Percentiles rank a stretch among this genome's conserved stretches.
Evolutionary conservation across 495 filamentous ascomycete species (phyloP).

Genomic region (Penicillium pulvis): DNA sequence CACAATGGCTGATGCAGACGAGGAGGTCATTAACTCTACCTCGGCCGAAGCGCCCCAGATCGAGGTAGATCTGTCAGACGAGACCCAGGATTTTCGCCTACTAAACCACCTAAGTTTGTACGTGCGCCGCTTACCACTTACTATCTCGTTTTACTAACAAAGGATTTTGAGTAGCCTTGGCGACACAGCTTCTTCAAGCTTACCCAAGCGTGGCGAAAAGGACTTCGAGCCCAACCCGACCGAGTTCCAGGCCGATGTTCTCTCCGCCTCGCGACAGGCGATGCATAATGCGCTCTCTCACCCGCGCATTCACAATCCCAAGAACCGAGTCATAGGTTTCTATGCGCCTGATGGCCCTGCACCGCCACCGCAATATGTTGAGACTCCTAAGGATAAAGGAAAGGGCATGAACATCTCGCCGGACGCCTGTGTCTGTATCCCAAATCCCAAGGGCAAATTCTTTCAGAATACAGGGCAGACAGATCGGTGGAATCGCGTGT

Average conservation of each 20-base stretch:
- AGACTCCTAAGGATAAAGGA: slow-evolving; percentile 15
- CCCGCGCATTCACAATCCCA: slow-evolving; percentile 64
- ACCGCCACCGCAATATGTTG: slow-evolving; percentile 17
- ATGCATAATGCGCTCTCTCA: slow-evolving; percentile 87
- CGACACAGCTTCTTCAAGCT: slow-evolving; percentile 39
- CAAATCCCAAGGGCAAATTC: slow-evolving; percentile 49
- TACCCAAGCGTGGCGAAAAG: slow-evolving; percentile 86
- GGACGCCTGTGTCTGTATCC: slow-evolving; percentile 46
- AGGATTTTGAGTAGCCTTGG: slow-evolving; percentile 23
- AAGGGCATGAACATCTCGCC: slow-evolving; percentile 31
- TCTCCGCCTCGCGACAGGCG: slow-evolving; percentile 78
- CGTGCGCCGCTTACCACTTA: slow-evolving; percentile 6
- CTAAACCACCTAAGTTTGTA: slow-evolving; percentile 62
- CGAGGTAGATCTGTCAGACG: slow-evolving; percentile 74
- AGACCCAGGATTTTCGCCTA: slow-evolving; percentile 86
- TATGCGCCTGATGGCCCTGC: slow-evolving; percentile 44
- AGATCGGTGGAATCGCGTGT: slow-evolving; percentile 61
- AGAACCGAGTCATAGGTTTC: slow-evolving; percentile 56
- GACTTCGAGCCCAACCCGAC: slow-evolving; percentile 96
- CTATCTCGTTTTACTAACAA: neutral
- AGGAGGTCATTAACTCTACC: slow-evolving; percentile 41
- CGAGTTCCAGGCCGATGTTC: slow-evolving; percentile 68
- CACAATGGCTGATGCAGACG: slow-evolving; percentile 53
- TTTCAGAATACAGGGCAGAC: slow-evolving; percentile 62
- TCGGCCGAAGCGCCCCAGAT: slow-evolving; percentile 33